Evolutionary conservation across 2,329 filamentous ascomycete genomes (phyloP).

Genomic region (Ascochyta viciae-villosae): DNA sequence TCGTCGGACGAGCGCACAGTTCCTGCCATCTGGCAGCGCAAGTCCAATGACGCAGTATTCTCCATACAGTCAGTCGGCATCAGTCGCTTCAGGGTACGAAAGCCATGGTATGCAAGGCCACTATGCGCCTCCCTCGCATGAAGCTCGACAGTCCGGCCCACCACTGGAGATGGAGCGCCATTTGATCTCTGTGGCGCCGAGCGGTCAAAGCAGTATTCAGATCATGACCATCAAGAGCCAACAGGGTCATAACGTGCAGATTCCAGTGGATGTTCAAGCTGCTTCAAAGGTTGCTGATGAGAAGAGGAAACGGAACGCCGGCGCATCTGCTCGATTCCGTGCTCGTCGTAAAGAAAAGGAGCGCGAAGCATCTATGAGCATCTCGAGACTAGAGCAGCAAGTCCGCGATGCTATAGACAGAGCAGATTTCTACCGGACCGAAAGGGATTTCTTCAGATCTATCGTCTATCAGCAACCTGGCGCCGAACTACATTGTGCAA

Average conservation of each 20-base stretch:
- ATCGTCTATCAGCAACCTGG: constrained; percentile 67
- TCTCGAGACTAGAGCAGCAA: constrained; percentile 72
- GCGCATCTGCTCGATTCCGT: constrained; percentile 82
- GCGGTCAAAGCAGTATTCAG: constrained; percentile 57
- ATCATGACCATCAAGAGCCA: constrained; percentile 62
- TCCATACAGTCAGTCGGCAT: constrained; percentile 44
- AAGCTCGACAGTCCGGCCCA: constrained; percentile 1
- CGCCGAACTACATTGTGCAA: constrained; percentile 54
- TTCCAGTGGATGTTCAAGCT: constrained; percentile 80
- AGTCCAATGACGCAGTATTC: constrained; percentile 57
- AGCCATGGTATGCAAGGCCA: constrained; percentile 38
- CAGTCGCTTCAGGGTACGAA: constrained; percentile 46
- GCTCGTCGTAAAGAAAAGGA: constrained; percentile 84
- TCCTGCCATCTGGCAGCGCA: constrained; percentile 51
- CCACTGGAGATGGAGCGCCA: constrained; percentile 38
- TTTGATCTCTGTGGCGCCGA: constrained; percentile 56
- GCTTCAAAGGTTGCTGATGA: constrained; percentile 84
- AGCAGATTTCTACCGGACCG: constrained; percentile 74
- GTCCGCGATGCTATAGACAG: constrained; percentile 73
- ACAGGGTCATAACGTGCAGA: constrained; percentile 59
- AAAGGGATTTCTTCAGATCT: constrained; percentile 69
- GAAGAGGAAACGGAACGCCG: constrained; percentile 84
- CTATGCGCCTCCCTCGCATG: constrained; percentile 20
- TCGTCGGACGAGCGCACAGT: constrained; percentile 45
- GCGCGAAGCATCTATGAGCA: constrained; percentile 71